phyloP scores from a whole-genome alignment of 257 asterid species.

The Solanum bukasovii region DNA sequence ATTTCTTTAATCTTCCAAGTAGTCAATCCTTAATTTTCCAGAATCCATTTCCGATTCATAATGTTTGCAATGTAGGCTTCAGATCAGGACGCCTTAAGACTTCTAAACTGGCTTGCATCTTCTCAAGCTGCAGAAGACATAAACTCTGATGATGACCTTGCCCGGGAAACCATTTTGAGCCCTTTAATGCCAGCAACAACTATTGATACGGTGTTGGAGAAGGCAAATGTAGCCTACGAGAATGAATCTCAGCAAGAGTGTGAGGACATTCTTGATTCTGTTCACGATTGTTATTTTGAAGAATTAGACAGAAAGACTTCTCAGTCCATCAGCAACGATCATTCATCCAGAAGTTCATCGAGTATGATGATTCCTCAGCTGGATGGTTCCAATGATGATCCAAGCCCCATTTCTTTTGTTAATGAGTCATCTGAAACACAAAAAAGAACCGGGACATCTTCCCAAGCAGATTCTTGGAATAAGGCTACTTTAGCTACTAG shows the following conservation, averaged over 20 bases:
- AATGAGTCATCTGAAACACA: conserved; percentile 27
- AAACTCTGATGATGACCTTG: conserved; percentile 95
- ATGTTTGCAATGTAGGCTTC: conserved; percentile 29
- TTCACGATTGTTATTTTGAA: conserved; percentile 41
- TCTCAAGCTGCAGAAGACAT: conserved; percentile 95
- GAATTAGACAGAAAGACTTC: conserved; percentile 24
- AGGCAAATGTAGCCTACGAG: conserved; percentile 71
- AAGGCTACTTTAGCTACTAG: conserved; percentile 21
- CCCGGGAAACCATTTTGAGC: conserved; percentile 62
- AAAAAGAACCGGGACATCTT: conserved; percentile 20
- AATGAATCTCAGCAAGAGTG: conserved; percentile 93
- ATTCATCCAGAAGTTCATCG: conserved; percentile 18
- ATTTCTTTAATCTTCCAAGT: neutral
- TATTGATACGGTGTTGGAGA: conserved; percentile 62
- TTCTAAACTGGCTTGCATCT: conserved; percentile 95
- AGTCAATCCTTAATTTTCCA: neutral
- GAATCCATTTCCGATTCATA: neutral
- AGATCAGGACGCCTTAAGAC: conserved; percentile 72
- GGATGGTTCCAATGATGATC: conserved; percentile 71
- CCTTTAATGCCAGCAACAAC: conserved; percentile 65
- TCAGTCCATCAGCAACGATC: conserved; percentile 12
- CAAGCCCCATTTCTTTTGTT: conserved; percentile 22
- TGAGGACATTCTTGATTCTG: conserved; percentile 93
- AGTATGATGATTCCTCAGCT: conserved; percentile 56
- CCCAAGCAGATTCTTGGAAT: conserved; percentile 11